Evolutionary conservation across 768 basidiomycete genomes (phyloP), one percentile per base, ranked within the genome.

Genomic region (Mycena kentingensis): DNA sequence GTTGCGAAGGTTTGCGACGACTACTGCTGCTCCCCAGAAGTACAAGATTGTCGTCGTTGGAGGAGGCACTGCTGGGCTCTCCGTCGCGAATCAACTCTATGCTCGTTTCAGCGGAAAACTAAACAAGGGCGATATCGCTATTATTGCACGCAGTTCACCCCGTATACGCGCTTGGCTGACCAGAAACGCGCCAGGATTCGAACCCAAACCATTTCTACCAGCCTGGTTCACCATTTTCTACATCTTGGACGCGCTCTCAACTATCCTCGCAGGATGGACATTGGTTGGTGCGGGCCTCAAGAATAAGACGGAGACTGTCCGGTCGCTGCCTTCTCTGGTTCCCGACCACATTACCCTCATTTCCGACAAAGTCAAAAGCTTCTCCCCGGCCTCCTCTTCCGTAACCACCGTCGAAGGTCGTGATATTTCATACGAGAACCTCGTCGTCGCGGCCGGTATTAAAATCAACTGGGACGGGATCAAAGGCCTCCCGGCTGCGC

Each of bases 371-470:
- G 88, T 89, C 51, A 71, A 82, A 42, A 68, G 81, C 0, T 96
- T 98, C 68, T 78, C 83, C 45, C 96, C 96, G 4, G 73, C 76
- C 36, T 75, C 77, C 10, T 93, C 92, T 43, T 81, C 84, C 25
- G 70, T 98, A 34, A 84, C 81, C 10, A 90, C 93, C 21, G 70
- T 77, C 1, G 78, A 83, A 27, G 92, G 93, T 31, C 78, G 83
- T 45, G 78, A 77, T 38, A 69, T 93, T 52, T 76, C 78, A 21
- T 98, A 98, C 65, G 94, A 98, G 58, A 77, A 81, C 27, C 77
- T 99, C 29, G 85, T 99, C 21, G 88, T 99, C 44, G 91, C 94
- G 21, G 79, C 90, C 7, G 96, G 96, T 21, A 72, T 99, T 25
- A 84, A 96, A 71, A 88, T 79, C 67, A 94, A 97, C 66, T 96